Evolutionary conservation across 2,329 filamentous ascomycete genomes (phyloP), one percentile per base, ranked within the genome.

Genomic region (Aspergillus uvarum): DNA sequence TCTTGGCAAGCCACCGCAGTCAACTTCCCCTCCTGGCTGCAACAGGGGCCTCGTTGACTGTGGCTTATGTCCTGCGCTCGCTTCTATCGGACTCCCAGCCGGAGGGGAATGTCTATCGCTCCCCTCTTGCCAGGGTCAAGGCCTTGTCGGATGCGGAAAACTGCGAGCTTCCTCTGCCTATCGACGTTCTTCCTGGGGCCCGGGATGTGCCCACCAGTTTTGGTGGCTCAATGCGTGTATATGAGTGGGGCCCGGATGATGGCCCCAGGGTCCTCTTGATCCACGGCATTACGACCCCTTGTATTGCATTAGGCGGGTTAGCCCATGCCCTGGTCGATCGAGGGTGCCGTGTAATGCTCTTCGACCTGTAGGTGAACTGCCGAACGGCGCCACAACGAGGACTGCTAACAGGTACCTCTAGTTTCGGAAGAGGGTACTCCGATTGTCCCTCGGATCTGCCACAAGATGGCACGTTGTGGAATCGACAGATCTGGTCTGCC

Each of bases 221-320:
- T 70, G 38, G 38, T 44, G 91, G 91, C 16, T 85, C 79, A 4
- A 84, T 91, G 62, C 80, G 88, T 50, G 87, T 91, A 3, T 94
- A 92, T 71, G 92, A 96, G 79, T 95, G 88, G 83, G 92, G 92
- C 0, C 89, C 90, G 0, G 82, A 86, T 60, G 77, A 83, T 38
- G 91, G 90, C 1, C 82, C 86, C 29, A 92, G 88, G 69, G 86
- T 94, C 1, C 77, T 96, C 14, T 78, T 96, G 26, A 77, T 96
- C 16, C 92, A 94, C 73, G 92, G 92, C 5, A 93, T 95, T 68
- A 90, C 87, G 53, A 95, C 91, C 5, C 91, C 92, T 0, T 87
- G 87, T 62, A 79, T 93, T 51, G 83, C 89, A 0, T 77, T 94
- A 19, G 87, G 86, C 2, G 82, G 84, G 47, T 72, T 95, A 38